Evolutionary conservation across 2,329 filamentous ascomycete species (phyloP), one percentile per base, ranked within the genome.

Genomic region (Beauveria bassiana): DNA sequence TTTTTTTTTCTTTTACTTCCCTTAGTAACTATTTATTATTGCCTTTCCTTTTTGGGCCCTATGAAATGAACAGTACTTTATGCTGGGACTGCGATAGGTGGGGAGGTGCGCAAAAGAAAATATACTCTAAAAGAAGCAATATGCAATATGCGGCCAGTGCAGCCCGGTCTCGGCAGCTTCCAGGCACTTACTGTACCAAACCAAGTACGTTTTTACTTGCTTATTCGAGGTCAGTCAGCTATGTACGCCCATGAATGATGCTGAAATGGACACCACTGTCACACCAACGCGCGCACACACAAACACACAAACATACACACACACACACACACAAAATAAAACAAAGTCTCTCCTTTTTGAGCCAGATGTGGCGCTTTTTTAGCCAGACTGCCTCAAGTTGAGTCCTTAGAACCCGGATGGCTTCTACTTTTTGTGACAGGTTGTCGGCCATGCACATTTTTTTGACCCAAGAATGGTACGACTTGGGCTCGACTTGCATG

Each of bases 371-470:
- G 38, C 24, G 47, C 26, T 10, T 26, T 8, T 20, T 55, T 31
- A 20, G 42, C n/a, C 14, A 54, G 38, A 8, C 22, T 24, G 46
- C 9, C 46, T 16, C 24, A 43, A 28, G 40, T 43, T 49, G 18
- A 40, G 20, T 31, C 20, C 18, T 12, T 38, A n/a, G 57, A 22
- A 59, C 57, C 57, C 47, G 47, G 57, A 59, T 59, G 57, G 57
- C 49, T 46, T 45, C 20, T 14, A 38, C 55, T 16, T 40, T 59
- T 34, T 26, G 43, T 28, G 46, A 51, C 24, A 49, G 42, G 20
- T 50, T 34, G 10, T 31, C 31, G 38, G 14, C n/a, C 10, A 59
- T 50, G 8, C 38, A 3, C 8, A 16, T 45, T 42, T 45, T 14
- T 28, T 45, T 14, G 28, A 12, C 28, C 22, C 7, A 28, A 5